Percentiles rank a stretch among this genome's conserved stretches.
These are phyloP conservation scores for Gypsophila paniculata DNA, from an alignment of 179 eudicot genomes.

Conservation along the genomic window DNA sequence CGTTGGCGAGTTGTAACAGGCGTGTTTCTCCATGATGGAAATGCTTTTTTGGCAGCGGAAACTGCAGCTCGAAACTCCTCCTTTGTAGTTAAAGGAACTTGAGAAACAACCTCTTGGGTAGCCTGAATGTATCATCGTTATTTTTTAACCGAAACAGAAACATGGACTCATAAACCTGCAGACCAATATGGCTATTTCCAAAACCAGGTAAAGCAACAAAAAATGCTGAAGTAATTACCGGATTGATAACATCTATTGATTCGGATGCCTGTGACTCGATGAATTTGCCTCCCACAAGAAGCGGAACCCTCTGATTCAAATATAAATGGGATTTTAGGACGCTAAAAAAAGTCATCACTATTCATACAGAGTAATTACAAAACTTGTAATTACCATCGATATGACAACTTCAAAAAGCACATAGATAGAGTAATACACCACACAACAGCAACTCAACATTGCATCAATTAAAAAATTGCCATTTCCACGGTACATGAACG, in stretches of 20 bases:
- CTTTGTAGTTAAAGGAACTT: slow-evolving; percentile 73
- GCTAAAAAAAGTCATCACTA: not conserved
- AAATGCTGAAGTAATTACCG: slow-evolving; percentile 47
- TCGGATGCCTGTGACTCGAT: slow-evolving; percentile 66
- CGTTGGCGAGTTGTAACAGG: slow-evolving; percentile 80
- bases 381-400: not conserved
- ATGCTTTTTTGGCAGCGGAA: slow-evolving; percentile 82
- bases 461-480: not conserved
- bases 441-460: not conserved
- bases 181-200: not conserved
- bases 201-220: not conserved
- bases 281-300: slow-evolving; percentile 76
- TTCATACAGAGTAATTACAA: not conserved
- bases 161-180: not conserved
- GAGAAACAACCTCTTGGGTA: slow-evolving; percentile 87
- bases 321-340: slow-evolving; percentile 3
- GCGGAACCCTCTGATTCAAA: slow-evolving; percentile 66
- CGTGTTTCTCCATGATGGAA: slow-evolving; percentile 80
- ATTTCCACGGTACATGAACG: not conserved
- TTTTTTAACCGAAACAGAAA: not conserved
- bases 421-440: not conserved
- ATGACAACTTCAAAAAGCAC: not conserved
- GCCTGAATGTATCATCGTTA: slow-evolving; percentile 47
- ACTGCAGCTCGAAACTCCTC: slow-evolving; percentile 87
- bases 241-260: slow-evolving; percentile 68